A percentile compares a stretch with the other conserved stretches of the same genome.
These are phyloP conservation scores for Daldinia childiae DNA, from an alignment of 495 filamentous ascomycete species.

Conservation along the genomic window DNA sequence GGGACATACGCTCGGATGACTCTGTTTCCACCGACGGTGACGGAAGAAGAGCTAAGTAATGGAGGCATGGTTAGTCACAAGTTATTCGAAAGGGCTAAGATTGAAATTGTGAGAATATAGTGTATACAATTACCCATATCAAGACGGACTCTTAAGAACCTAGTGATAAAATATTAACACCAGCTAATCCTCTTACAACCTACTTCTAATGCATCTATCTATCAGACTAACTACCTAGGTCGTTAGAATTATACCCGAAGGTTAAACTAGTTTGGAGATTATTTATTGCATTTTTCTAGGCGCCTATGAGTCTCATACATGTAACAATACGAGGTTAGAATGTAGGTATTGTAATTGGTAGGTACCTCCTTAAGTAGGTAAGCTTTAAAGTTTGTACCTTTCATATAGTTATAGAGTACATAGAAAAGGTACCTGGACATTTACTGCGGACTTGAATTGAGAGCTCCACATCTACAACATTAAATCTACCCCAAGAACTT, in stretches of 20 bases:
- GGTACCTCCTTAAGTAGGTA: too few species aligned
- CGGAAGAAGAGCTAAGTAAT: conserved; percentile 64
- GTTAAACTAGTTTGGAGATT: background rate
- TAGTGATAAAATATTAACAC: background rate
- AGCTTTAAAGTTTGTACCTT: background rate
- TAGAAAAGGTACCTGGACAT: background rate
- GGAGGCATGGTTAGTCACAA: conserved; percentile 72
- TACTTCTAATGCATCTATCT: background rate
- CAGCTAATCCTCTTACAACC: background rate
- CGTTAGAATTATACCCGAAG: background rate
- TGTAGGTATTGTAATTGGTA: background rate
- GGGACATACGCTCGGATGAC: conserved; percentile 84
- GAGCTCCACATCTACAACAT: conserved; percentile 2
- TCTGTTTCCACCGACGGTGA: conserved; percentile 69
- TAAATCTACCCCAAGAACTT: conserved; percentile 5
- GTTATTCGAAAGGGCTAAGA: conserved; percentile 82
- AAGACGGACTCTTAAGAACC: background rate
- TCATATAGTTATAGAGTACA: background rate
- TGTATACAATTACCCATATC: background rate
- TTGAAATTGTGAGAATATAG: conserved; percentile 83
- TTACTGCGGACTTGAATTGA: background rate
- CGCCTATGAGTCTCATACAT: background rate
- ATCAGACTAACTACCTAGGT: background rate
- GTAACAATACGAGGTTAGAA: background rate
- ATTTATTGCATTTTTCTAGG: background rate